Evolutionary conservation across 2,329 filamentous ascomycete species (phyloP).

Genomic region (Microascus cirrosus): DNA sequence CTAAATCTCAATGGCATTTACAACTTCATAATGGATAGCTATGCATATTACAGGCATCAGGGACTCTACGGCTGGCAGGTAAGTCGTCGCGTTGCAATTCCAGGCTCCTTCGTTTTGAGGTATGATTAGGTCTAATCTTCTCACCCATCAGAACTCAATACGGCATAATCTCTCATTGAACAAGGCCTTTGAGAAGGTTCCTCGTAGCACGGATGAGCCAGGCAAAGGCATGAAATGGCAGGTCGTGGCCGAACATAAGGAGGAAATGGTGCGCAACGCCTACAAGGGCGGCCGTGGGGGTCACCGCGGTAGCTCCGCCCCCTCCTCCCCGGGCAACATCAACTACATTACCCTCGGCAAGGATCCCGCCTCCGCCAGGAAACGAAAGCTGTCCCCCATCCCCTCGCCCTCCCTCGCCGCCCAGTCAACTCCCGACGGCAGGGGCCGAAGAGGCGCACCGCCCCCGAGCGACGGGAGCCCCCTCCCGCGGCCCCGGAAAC

Average conservation of each 20-base stretch:
- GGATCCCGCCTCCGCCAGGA: constrained; percentile 41
- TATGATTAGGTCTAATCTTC: not conserved
- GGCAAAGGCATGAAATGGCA: constrained; percentile 99
- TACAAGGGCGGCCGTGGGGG: constrained; percentile 50
- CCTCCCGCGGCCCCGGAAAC: constrained; percentile 43
- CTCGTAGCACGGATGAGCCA: constrained; percentile 84
- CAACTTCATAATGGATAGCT: constrained; percentile 79
- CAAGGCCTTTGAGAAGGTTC: constrained; percentile 88
- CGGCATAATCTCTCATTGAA: constrained; percentile 92
- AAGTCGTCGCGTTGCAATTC: constrained; percentile 16
- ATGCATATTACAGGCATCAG: constrained; percentile 86
- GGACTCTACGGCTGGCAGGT: constrained; percentile 78
- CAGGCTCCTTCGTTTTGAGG: not conserved
- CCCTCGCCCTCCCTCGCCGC: constrained; percentile 39
- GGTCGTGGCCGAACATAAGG: constrained; percentile 70
- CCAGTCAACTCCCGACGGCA: constrained; percentile 48
- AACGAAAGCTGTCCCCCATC: constrained; percentile 42
- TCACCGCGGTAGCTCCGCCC: constrained; percentile 57
- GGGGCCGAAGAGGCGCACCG: constrained; percentile 13
- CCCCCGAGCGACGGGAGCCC: constrained; percentile 49
- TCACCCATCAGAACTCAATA: constrained; percentile 65
- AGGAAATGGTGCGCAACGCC: constrained; percentile 75
- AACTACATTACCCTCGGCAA: constrained; percentile 47
- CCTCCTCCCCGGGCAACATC: constrained; percentile 54
- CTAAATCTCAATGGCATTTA: constrained; percentile 90